These are phyloP conservation scores for Candida stauntonica DNA, from an alignment of 805 yeast genomes.

Conservation along the genomic window DNA sequence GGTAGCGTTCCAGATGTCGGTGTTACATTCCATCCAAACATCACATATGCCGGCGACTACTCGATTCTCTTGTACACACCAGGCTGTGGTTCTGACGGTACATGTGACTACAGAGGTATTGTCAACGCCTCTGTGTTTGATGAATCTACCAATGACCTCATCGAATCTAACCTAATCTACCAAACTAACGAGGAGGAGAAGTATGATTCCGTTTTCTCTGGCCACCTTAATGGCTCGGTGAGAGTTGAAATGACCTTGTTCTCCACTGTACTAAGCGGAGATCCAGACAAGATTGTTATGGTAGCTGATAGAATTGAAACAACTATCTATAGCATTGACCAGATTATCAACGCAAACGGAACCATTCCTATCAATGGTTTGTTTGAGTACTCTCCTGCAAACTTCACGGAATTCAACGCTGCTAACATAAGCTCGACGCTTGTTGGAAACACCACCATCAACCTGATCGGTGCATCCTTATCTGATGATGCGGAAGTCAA, in stretches of 20 bases:
- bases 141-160: slow-evolving; percentile 33
- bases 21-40: slow-evolving; percentile 60
- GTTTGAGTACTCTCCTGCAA: slow-evolving; percentile 73
- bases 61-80: slow-evolving; percentile 76
- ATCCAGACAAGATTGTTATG: slow-evolving; percentile 36
- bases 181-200: slow-evolving; percentile 80
- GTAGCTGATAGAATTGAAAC: slow-evolving; percentile 70
- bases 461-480: slow-evolving; percentile 29
- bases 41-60: slow-evolving; percentile 71
- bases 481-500: slow-evolving; percentile 39
- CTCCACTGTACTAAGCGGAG: slow-evolving; percentile 27
- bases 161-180: slow-evolving; percentile 47
- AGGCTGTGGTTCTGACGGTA: slow-evolving; percentile 66
- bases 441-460: slow-evolving; percentile 46
- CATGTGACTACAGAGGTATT: slow-evolving; percentile 69
- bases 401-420: slow-evolving; percentile 44
- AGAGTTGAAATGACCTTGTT: slow-evolving; percentile 39
- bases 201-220: slow-evolving; percentile 73
- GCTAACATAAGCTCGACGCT: slow-evolving; percentile 24
- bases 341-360: slow-evolving; percentile 29
- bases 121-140: slow-evolving; percentile 69
- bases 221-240: slow-evolving; percentile 52
- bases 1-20: slow-evolving; percentile 32
- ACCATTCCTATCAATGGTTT: slow-evolving; percentile 60
- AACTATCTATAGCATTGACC: slow-evolving; percentile 43